Conservation (phyloP, 1,139 yeast species). For the Saccharomyces hybrid region DNA sequence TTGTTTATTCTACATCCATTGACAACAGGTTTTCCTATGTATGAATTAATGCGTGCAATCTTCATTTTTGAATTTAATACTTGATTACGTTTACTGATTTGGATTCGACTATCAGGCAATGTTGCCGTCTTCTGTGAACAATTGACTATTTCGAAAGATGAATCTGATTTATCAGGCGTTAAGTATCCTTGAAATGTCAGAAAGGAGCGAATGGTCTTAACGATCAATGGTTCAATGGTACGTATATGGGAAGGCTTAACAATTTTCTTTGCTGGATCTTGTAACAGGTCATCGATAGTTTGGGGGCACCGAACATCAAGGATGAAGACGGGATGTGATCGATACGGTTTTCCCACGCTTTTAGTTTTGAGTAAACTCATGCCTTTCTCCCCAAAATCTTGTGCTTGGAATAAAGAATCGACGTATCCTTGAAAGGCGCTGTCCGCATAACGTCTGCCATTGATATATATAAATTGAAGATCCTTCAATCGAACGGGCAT, state of each 20-base stretch:
- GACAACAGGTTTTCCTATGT: neutral
- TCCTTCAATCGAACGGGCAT: slow-evolving; percentile 32
- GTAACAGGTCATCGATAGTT: slow-evolving; percentile 35
- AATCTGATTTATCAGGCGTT: neutral
- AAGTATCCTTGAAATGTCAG: slow-evolving; percentile 25
- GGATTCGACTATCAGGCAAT: neutral
- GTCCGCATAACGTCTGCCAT: slow-evolving; percentile 34
- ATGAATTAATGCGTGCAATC: neutral
- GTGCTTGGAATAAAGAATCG: slow-evolving; percentile 27
- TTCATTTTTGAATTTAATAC: neutral
- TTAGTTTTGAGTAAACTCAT: slow-evolving; percentile 5
- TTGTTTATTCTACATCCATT: neutral
- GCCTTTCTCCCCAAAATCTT: neutral
- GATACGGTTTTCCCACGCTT: slow-evolving; percentile 29
- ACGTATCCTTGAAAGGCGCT: slow-evolving; percentile 28
- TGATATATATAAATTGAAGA: slow-evolving; percentile 43
- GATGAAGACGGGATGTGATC: slow-evolving; percentile 36
- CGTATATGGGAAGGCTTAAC: slow-evolving; percentile 26
- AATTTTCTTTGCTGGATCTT: slow-evolving; percentile 37
- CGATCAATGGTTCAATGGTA: slow-evolving; percentile 31
- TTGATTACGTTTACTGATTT: neutral
- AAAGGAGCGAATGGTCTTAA: slow-evolving; percentile 30
- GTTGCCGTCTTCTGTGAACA: neutral
- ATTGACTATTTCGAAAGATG: neutral
- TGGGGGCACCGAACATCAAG: slow-evolving; percentile 33